Percentiles rank a stretch among this genome's conserved stretches.
Conservation (phyloP, 441 rosid species). For the Adansonia madagascariensis region DNA sequence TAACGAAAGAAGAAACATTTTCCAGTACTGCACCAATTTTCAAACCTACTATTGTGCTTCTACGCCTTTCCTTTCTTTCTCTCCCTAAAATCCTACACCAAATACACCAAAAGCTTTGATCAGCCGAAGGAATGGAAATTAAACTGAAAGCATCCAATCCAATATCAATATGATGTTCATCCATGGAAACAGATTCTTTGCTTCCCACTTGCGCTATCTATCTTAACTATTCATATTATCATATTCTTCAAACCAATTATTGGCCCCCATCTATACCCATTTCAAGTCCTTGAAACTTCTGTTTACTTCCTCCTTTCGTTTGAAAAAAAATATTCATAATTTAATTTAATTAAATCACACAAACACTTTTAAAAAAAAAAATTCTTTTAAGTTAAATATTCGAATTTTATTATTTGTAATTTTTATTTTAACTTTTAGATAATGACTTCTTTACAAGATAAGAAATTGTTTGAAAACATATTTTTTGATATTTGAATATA, state of each 20-base stretch:
- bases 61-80: conserved; percentile 13
- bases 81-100: background rate
- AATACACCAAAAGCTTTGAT: conserved; percentile 10
- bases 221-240: background rate
- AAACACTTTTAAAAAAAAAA: background rate
- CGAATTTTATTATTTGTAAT: too few species aligned
- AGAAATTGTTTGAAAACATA: background rate
- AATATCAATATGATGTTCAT: background rate
- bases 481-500: too few species aligned
- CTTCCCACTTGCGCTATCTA: background rate
- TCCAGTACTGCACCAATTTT: conserved; percentile 26
- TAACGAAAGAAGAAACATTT: conserved; percentile 14
- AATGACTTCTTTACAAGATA: background rate
- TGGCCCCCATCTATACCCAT: background rate
- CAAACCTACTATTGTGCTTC: conserved; percentile 23
- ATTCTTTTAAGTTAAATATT: too few species aligned
- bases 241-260: background rate
- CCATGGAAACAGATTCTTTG: conserved; percentile 12
- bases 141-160: too few species aligned
- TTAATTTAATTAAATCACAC: background rate
- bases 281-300: background rate
- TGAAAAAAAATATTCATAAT: background rate
- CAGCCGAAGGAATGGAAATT: background rate
- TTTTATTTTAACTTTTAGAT: background rate
- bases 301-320: background rate